Conservation (phyloP, 139 green algal species). For the Coccomyxa sp. region DNA sequence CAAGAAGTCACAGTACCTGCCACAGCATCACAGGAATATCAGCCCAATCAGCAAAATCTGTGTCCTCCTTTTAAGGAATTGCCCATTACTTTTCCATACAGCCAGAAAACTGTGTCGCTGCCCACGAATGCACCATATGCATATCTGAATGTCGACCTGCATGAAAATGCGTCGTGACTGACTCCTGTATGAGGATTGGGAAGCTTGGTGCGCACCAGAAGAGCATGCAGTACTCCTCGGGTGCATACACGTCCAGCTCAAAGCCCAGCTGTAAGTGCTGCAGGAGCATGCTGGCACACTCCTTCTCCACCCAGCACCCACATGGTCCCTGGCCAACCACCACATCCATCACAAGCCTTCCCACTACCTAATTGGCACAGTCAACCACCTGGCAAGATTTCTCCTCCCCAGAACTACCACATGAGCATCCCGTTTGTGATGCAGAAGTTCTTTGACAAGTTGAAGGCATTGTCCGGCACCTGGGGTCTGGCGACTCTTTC, state of each 20-base stretch:
- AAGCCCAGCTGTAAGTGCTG: constrained; percentile 75
- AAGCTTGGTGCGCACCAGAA: constrained; percentile 50
- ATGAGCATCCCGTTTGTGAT: neutral
- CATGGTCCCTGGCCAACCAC: constrained; percentile 41
- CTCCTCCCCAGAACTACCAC: neutral
- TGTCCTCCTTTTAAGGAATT: no score
- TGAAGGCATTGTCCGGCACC: neutral
- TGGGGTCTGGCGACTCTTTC: no score
- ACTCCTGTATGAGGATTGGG: no score
- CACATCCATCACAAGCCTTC: neutral
- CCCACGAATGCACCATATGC: no score
- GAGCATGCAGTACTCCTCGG: constrained; percentile 62
- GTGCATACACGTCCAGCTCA: constrained; percentile 74
- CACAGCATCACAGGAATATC: neutral
- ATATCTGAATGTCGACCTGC: no score
- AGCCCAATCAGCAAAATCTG: no score
- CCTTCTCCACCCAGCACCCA: constrained; percentile 63
- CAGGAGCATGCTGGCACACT: constrained; percentile 44
- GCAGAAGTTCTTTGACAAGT: neutral
- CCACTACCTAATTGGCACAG: neutral
- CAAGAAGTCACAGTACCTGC: constrained; percentile 47
- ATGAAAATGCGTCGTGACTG: no score
- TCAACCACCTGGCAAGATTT: neutral
- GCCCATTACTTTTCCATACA: no score
- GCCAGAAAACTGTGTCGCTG: no score